Evolutionary conservation across 805 yeast genomes (phyloP).

Genomic region (Candida krabiensis): DNA sequence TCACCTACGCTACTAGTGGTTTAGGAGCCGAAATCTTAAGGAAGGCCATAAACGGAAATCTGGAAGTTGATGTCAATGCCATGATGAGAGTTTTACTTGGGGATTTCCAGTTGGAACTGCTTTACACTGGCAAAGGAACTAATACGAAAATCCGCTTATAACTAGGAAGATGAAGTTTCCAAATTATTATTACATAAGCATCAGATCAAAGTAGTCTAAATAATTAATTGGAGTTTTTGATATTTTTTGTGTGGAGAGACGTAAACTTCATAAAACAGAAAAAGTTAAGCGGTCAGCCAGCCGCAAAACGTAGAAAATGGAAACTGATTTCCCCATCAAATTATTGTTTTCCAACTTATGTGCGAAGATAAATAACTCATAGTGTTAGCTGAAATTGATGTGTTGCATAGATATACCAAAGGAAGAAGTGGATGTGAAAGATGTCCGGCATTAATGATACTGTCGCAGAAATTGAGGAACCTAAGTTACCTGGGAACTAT

Average conservation of each 20-base stretch:
- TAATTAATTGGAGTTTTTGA: not conserved
- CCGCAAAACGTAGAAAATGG: not conserved
- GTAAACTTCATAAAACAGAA: not conserved
- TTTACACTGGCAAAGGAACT: constrained; percentile 47
- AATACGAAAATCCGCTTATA: constrained; percentile 38
- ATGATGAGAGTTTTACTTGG: constrained; percentile 41
- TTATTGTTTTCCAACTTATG: too few species aligned
- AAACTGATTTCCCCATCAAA: too few species aligned
- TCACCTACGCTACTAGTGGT: constrained; percentile 42
- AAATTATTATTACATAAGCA: too few species aligned
- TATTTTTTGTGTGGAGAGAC: not conserved
- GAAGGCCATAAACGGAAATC: constrained; percentile 50
- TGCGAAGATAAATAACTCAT: too few species aligned
- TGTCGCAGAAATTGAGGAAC: constrained; percentile 39
- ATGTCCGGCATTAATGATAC: constrained; percentile 8
- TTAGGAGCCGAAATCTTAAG: constrained; percentile 49
- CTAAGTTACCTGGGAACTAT: constrained; percentile 49
- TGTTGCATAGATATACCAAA: not conserved
- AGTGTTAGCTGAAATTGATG: too few species aligned
- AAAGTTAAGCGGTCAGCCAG: constrained; percentile 2
- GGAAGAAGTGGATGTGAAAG: not conserved
- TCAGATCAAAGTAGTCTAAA: not conserved
- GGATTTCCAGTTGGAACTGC: constrained; percentile 39
- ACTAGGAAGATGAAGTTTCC: not conserved
- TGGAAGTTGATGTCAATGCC: constrained; percentile 48